These are phyloP conservation scores for Globisporangium perplexum DNA, from an alignment of 352 stramenopile species.

Conservation along the genomic window DNA sequence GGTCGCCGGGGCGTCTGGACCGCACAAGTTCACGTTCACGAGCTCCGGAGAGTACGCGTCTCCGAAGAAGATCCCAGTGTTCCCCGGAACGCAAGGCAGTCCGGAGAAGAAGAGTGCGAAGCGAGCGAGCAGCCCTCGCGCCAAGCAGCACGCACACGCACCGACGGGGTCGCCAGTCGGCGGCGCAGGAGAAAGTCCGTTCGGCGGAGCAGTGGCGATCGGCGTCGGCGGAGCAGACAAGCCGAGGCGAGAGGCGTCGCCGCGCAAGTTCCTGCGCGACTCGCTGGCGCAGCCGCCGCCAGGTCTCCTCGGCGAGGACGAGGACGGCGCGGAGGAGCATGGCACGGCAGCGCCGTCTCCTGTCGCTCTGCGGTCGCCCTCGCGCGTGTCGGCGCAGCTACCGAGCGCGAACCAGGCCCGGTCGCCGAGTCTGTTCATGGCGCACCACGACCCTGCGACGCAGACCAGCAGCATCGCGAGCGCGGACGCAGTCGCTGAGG, in stretches of 20 bases:
- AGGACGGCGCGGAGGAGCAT: background rate
- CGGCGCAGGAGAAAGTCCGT: background rate
- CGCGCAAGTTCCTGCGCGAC: slow-evolving; percentile 58
- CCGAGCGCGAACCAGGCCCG: slow-evolving; percentile 18
- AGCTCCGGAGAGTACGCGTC: slow-evolving; percentile 61
- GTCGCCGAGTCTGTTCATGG: slow-evolving; percentile 39
- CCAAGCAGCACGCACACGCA: slow-evolving; percentile 10
- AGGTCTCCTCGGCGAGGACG: slow-evolving; percentile 9
- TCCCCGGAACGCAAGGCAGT: slow-evolving; percentile 54
- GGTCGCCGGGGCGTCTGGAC: background rate
- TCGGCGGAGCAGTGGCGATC: background rate
- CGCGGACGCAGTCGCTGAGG: slow-evolving; percentile 39
- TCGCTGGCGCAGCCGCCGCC: slow-evolving; percentile 23
- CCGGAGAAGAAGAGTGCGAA: slow-evolving; percentile 28
- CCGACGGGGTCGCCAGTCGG: background rate
- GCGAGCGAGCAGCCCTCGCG: slow-evolving; percentile 15
- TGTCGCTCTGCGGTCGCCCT: slow-evolving; percentile 8
- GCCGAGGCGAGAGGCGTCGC: slow-evolving; percentile 47
- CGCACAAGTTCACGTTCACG: slow-evolving; percentile 69
- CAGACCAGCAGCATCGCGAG: slow-evolving; percentile 25
- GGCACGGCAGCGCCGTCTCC: background rate
- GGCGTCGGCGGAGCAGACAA: slow-evolving; percentile 8
- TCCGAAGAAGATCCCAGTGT: slow-evolving; percentile 72
- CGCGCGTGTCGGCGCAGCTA: background rate
- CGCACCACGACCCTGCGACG: slow-evolving; percentile 39